A percentile compares a stretch with the other conserved stretches of the same genome.
Conservation (phyloP, 768 basidiomycete species). For the Sporobolomyces phaffii region DNA sequence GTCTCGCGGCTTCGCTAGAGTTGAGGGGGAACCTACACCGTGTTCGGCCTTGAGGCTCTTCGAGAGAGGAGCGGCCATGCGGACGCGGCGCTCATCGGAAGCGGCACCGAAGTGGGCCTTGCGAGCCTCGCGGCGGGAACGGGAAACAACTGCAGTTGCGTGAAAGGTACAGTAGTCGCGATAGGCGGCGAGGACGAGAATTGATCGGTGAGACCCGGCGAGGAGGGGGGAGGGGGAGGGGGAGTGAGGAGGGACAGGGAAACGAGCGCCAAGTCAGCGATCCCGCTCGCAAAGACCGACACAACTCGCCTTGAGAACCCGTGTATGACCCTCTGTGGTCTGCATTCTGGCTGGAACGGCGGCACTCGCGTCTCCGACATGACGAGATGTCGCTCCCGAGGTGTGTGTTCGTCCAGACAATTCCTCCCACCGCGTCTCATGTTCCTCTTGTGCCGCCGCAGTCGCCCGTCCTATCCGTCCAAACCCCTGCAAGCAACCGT, state of each 20-base stretch:
- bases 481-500: too few relatives aligned
- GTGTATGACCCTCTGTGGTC: too few relatives aligned
- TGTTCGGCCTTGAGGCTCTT: slow-evolving; percentile 19
- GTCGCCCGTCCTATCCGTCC: too few relatives aligned
- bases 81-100: slow-evolving; percentile 19
- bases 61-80: slow-evolving; percentile 19
- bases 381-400: too few relatives aligned
- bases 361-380: too few relatives aligned
- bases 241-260: background rate
- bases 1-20: too few relatives aligned
- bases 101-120: slow-evolving; percentile 23
- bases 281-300: background rate
- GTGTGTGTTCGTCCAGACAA: too few relatives aligned
- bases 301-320: too few relatives aligned
- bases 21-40: slow-evolving; percentile 9
- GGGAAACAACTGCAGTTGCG: slow-evolving; percentile 7
- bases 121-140: slow-evolving; percentile 21
- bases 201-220: background rate
- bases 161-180: background rate
- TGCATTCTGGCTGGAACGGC: too few relatives aligned
- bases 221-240: background rate
- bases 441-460: too few relatives aligned
- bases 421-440: too few relatives aligned
- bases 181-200: background rate
- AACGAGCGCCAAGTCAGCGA: background rate